Evolutionary conservation across 2,329 filamentous ascomycete species (phyloP), one percentile per base, ranked within the genome.

Genomic region (Ophiostoma australiae): DNA sequence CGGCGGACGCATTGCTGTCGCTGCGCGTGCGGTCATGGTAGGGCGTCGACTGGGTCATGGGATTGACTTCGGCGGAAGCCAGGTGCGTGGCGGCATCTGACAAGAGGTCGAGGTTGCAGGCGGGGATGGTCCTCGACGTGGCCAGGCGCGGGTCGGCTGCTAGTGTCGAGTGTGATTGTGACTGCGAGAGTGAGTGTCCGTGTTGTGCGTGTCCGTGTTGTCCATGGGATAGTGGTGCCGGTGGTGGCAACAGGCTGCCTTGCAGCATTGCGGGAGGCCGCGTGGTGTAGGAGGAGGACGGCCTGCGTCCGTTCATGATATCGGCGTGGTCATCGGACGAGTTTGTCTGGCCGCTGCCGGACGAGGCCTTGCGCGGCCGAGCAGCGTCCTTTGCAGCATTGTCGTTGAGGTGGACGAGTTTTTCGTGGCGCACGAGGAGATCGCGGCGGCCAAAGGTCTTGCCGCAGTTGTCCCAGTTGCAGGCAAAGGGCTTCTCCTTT

Each of bases 401-500:
- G 78, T 88, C 85, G 79, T 86, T 88, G 77, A 87, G 83, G 77
- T 89, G 87, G 75, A 88, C 86, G 75, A 89, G 84, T 79, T 88
- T 89, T 80, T 88, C 85, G 79, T 89, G 87, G 74, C 87, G 83
- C 73, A 87, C 85, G 75, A 89, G 82, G 73, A 89, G 83, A 78
- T 89, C 87, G 86, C 86, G 82, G 80, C 87, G 81, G 76, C 86
- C 86, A 79, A 89, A 89, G 1, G 84, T 87, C 79, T 88, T 88
- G 68, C 86, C 86, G 78, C 87, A 89, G 61, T 84, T 82, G 76
- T 83, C 83, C 84, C 86, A 87, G 73, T 76, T 81, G 75, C 87
- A 89, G 69, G 84, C 82, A 76, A 89, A 89, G 10, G 87, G 87
- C 78, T 89, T 89, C 79, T 89, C 87, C 76, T 89, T 89, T 75